phyloP scores from a whole-genome alignment of 192 early-diverging fungal species.

The Umbelopsis isabellina region DNA sequence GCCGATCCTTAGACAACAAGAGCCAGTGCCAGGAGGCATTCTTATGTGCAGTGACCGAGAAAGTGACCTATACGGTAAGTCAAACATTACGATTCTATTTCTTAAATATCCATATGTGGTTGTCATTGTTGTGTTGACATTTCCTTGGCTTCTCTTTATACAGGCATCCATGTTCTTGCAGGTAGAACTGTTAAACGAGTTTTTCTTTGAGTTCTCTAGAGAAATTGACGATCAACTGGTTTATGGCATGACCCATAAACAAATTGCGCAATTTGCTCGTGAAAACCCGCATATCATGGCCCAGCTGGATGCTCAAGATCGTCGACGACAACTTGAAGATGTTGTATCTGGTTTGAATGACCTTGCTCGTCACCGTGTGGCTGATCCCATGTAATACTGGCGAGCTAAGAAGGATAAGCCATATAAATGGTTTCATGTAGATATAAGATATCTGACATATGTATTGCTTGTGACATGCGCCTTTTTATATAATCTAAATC shows the following conservation, averaged over 20 bases:
- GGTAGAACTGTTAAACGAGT: slow-evolving; percentile 93
- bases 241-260: slow-evolving; percentile 72
- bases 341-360: slow-evolving; percentile 62
- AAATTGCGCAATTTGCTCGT: slow-evolving; percentile 82
- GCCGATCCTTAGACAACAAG: slow-evolving; percentile 73
- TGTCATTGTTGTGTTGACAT: not conserved
- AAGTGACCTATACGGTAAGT: slow-evolving; percentile 75
- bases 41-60: slow-evolving; percentile 84
- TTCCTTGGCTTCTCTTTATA: not conserved
- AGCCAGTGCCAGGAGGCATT: slow-evolving; percentile 89
- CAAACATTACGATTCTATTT: not conserved
- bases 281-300: slow-evolving; percentile 82
- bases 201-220: slow-evolving; percentile 93
- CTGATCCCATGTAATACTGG: slow-evolving; percentile 19
- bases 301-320: slow-evolving; percentile 85
- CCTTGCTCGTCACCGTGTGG: slow-evolving; percentile 46
- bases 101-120: not conserved
- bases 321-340: slow-evolving; percentile 75
- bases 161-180: slow-evolving; percentile 92
- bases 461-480: too few relatives aligned
- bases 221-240: slow-evolving; percentile 89
- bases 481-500: too few relatives aligned
- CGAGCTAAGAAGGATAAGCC: too few relatives aligned
- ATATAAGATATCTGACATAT: too few relatives aligned
- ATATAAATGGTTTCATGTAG: too few relatives aligned